Evolutionary conservation across 2,329 filamentous ascomycete species (phyloP).

Genomic region (Phialemoniopsis sp.): DNA sequence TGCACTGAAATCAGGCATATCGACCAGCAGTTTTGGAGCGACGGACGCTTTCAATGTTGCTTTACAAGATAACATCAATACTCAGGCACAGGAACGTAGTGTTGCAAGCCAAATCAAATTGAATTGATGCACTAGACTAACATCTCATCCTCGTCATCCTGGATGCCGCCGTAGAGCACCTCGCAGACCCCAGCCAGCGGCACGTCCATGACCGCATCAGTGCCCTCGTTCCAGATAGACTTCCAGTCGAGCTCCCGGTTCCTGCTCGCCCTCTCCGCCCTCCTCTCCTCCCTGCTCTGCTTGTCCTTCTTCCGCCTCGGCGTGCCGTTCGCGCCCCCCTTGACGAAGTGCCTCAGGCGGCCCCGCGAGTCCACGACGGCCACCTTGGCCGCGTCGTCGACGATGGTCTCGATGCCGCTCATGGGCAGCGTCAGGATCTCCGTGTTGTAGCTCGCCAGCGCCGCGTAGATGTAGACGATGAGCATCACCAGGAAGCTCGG

Average conservation of each 20-base stretch:
- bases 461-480: constrained; percentile 90
- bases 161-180: constrained; percentile 70
- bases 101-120: too few relatives aligned
- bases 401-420: constrained; percentile 78
- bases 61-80: too few relatives aligned
- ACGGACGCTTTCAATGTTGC: too few relatives aligned
- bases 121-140: too few relatives aligned
- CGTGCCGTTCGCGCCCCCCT: constrained; percentile 26
- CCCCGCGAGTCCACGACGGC: constrained; percentile 76
- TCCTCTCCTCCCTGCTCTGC: constrained; percentile 24
- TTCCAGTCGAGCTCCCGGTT: constrained; percentile 61
- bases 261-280: constrained; percentile 10
- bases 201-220: constrained; percentile 96
- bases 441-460: constrained; percentile 85
- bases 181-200: constrained; percentile 94
- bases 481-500: constrained; percentile 87
- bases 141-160: constrained; percentile 8
- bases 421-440: constrained; percentile 82
- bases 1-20: too few relatives aligned
- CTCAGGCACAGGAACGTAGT: too few relatives aligned
- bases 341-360: constrained; percentile 31
- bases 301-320: constrained; percentile 28
- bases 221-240: constrained; percentile 83
- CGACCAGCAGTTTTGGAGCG: too few relatives aligned
- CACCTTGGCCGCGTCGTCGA: constrained; percentile 84